Evolutionary conservation across 2,329 filamentous ascomycete species (phyloP).

Genomic region (Cytospora chrysosperma): DNA sequence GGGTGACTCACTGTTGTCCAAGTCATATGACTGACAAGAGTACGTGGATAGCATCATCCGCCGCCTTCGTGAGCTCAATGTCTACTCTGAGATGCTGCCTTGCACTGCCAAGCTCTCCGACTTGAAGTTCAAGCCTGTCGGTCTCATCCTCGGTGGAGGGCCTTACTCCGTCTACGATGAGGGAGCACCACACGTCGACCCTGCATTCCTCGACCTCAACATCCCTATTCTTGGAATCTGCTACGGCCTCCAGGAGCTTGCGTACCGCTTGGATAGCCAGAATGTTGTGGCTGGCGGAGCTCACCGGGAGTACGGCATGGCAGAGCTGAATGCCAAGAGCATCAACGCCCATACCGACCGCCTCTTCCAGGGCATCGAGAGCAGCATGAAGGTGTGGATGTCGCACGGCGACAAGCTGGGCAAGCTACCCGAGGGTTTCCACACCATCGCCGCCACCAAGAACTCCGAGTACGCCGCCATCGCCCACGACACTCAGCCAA

Average conservation of each 20-base stretch:
- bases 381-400: slow-evolving; percentile 68
- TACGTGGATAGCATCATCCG: slow-evolving; percentile 54
- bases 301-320: slow-evolving; percentile 21
- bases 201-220: slow-evolving; percentile 73
- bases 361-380: slow-evolving; percentile 74
- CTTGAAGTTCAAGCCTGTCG: slow-evolving; percentile 75
- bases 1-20: neutral
- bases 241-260: slow-evolving; percentile 24
- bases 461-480: slow-evolving; percentile 82
- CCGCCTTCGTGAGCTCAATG: slow-evolving; percentile 72
- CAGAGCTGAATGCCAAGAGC: slow-evolving; percentile 57
- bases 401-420: slow-evolving; percentile 84
- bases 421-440: slow-evolving; percentile 69
- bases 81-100: slow-evolving; percentile 85
- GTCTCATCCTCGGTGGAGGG: slow-evolving; percentile 62
- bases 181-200: slow-evolving; percentile 73
- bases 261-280: slow-evolving; percentile 20
- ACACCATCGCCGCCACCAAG: slow-evolving; percentile 68
- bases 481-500: slow-evolving; percentile 66
- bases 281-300: slow-evolving; percentile 19
- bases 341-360: slow-evolving; percentile 63
- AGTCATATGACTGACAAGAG: slow-evolving; percentile 2
- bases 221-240: slow-evolving; percentile 51
- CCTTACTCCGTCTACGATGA: slow-evolving; percentile 78
- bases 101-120: slow-evolving; percentile 81